Evolutionary conservation across 192 early-diverging fungal genomes (phyloP).

Genomic region (Spizellomyces sp.): DNA sequence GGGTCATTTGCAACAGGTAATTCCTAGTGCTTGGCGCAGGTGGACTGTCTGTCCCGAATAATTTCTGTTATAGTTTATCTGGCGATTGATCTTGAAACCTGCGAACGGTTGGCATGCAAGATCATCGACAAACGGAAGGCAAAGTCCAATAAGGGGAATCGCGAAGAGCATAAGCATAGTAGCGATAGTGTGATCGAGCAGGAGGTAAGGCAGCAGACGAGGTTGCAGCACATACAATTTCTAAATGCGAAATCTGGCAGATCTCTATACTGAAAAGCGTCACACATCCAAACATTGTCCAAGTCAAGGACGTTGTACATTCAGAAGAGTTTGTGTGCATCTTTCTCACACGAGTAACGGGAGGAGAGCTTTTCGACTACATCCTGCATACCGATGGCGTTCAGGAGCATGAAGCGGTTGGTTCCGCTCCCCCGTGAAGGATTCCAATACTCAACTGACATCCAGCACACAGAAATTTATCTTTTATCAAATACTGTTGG

Average conservation of each 20-base stretch:
- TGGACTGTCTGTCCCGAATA: neutral
- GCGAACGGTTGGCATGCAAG: slow-evolving; percentile 33
- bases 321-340: slow-evolving; percentile 14
- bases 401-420: slow-evolving; percentile 19
- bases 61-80: slow-evolving; percentile 11
- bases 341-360: slow-evolving; percentile 26
- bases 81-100: slow-evolving; percentile 12
- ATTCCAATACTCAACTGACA: neutral
- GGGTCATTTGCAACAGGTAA: slow-evolving; percentile 32
- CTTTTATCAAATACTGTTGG: slow-evolving; percentile 59
- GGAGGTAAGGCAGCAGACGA: neutral
- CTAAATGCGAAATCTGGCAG: slow-evolving; percentile 10
- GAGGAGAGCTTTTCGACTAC: slow-evolving; percentile 35
- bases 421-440: neutral
- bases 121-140: neutral
- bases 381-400: slow-evolving; percentile 12
- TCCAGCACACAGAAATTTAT: slow-evolving; percentile 28
- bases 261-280: slow-evolving; percentile 28
- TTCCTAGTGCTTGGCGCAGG: neutral
- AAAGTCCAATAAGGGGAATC: neutral
- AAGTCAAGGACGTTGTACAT: slow-evolving; percentile 16
- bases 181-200: neutral
- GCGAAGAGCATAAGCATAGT: neutral
- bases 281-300: slow-evolving; percentile 31
- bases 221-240: too few relatives aligned